Conservation (phyloP, 2,329 filamentous ascomycete species). For the Pseudocercospora fijiensis region DNA sequence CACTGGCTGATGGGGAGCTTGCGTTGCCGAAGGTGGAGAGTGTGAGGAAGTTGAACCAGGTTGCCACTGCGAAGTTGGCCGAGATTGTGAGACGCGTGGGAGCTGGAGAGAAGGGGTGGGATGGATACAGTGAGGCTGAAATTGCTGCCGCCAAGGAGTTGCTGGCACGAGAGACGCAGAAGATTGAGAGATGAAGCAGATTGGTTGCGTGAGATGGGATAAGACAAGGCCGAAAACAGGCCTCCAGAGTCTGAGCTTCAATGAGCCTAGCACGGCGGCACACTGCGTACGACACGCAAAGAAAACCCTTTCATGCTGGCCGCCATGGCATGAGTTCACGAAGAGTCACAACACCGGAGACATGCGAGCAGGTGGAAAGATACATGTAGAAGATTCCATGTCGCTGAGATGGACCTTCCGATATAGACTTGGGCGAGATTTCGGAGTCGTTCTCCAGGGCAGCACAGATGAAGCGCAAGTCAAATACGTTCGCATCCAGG, state of each 20-base stretch:
- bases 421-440: not conserved
- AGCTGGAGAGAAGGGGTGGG: conserved; percentile 64
- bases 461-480: not conserved
- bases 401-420: not conserved
- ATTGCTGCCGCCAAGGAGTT: conserved; percentile 69
- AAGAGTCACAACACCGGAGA: not conserved
- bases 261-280: not conserved
- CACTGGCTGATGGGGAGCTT: conserved; percentile 40
- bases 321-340: not conserved
- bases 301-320: not conserved
- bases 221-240: not conserved
- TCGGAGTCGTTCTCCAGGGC: not conserved
- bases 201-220: not conserved
- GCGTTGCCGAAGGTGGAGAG: conserved; percentile 58
- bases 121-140: conserved; percentile 70
- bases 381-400: not conserved
- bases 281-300: not conserved
- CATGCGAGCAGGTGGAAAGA: not conserved
- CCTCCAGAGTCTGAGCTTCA: not conserved
- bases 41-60: conserved; percentile 67
- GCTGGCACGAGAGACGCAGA: conserved; percentile 54
- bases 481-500: not conserved
- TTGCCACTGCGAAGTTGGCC: conserved; percentile 70
- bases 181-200: conserved; percentile 35
- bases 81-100: conserved; percentile 70